These are phyloP conservation scores for Fraxinus albicans DNA, from an alignment of 305 asterid species.

Conservation along the genomic window DNA sequence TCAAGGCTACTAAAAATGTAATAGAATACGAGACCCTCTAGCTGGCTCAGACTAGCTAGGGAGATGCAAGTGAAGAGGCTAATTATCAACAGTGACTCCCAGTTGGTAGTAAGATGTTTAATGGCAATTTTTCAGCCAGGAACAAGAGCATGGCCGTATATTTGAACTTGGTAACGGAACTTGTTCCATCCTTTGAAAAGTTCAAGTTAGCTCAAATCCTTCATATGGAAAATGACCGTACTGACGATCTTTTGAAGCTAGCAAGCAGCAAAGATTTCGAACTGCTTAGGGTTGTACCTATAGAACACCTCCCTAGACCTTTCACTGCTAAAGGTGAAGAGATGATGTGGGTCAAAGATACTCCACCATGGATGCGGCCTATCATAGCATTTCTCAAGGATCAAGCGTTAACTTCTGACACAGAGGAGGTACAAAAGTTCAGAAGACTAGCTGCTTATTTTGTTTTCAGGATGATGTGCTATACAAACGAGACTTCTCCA, in stretches of 20 bases:
- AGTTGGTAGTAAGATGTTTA: neutral
- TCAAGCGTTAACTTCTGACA: neutral
- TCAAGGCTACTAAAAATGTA: neutral
- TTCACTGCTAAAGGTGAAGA: no score
- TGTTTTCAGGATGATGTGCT: no score
- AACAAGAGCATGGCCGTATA: neutral
- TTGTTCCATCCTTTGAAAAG: neutral
- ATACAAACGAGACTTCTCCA: no score
- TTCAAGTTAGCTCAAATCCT: neutral
- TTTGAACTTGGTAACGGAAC: neutral
- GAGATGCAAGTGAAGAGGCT: neutral
- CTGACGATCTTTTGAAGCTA: no score
- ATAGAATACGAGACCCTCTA: neutral
- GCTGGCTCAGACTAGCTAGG: neutral
- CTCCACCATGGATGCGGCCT: neutral
- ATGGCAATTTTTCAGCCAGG: no score
- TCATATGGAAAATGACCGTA: no score
- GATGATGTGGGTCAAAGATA: no score
- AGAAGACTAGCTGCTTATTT: no score
- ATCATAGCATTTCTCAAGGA: neutral
- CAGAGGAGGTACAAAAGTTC: neutral
- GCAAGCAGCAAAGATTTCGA: no score
- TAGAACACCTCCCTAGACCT: no score
- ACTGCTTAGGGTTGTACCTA: no score
- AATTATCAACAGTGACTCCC: neutral